Evolutionary conservation across 2,329 filamentous ascomycete species (phyloP).

Genomic region (Epichloe amarillans): DNA sequence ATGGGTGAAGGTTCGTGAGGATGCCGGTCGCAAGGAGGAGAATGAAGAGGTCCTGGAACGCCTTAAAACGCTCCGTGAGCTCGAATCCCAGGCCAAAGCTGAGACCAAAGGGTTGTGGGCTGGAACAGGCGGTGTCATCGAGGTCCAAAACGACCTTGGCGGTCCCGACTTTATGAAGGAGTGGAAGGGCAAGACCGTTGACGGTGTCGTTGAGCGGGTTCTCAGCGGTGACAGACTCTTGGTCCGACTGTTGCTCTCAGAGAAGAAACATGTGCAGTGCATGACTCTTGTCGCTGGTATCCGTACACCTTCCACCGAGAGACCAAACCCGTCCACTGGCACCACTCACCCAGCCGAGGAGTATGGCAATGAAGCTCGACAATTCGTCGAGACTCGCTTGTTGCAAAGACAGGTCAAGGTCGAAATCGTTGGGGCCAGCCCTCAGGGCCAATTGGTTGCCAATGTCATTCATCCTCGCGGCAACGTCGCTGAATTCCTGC

Average conservation of each 20-base stretch:
- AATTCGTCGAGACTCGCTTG: slow-evolving; percentile 74
- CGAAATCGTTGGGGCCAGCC: slow-evolving; percentile 72
- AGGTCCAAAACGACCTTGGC: slow-evolving; percentile 69
- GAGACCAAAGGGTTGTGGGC: slow-evolving; percentile 76
- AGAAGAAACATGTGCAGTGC: slow-evolving; percentile 77
- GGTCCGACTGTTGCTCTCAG: slow-evolving; percentile 64
- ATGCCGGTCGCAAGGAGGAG: slow-evolving; percentile 85
- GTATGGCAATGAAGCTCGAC: slow-evolving; percentile 75
- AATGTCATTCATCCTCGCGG: slow-evolving; percentile 77
- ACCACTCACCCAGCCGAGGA: slow-evolving; percentile 77
- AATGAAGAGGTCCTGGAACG: slow-evolving; percentile 58
- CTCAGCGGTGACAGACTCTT: slow-evolving; percentile 84
- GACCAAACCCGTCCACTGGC: slow-evolving; percentile 64
- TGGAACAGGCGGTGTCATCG: slow-evolving; percentile 50
- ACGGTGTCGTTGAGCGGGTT: slow-evolving; percentile 81
- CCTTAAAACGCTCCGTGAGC: slow-evolving; percentile 62
- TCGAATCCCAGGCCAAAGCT: slow-evolving; percentile 66
- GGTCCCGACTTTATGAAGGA: slow-evolving; percentile 68
- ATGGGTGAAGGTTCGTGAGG: slow-evolving; percentile 87
- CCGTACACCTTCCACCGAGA: slow-evolving; percentile 77
- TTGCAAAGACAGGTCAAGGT: slow-evolving; percentile 78
- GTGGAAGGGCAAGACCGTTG: slow-evolving; percentile 74
- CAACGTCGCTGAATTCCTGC: slow-evolving; percentile 82
- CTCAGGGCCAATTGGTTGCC: slow-evolving; percentile 84
- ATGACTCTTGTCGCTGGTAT: slow-evolving; percentile 84